These are phyloP conservation scores for Azolla pinnata DNA, from an alignment of 75 land plant species.

Conservation along the genomic window DNA sequence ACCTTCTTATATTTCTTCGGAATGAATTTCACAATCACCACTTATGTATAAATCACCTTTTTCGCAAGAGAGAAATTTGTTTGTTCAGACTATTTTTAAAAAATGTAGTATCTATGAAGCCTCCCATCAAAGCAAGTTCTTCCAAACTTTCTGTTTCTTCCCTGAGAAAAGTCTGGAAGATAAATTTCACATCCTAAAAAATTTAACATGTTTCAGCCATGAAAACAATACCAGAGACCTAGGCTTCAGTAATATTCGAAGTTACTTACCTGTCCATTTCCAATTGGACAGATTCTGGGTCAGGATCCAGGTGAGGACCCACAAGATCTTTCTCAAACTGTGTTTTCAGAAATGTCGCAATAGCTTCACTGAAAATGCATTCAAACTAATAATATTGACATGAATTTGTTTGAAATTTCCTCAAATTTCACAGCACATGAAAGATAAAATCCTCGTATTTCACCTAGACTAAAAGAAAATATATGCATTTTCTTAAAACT, in stretches of 20 bases:
- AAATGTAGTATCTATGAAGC: constrained; percentile 63
- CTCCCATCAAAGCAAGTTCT: constrained; percentile 71
- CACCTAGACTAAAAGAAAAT: no score
- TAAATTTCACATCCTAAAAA: neutral
- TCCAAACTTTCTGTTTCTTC: constrained; percentile 44
- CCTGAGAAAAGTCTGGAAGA: constrained; percentile 18
- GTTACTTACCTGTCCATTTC: constrained; percentile 47
- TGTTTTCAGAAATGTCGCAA: constrained; percentile 66
- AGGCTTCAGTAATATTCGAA: neutral
- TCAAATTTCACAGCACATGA: no score
- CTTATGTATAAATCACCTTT: no score
- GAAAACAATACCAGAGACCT: no score
- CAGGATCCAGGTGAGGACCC: constrained; percentile 43
- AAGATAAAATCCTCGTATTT: no score
- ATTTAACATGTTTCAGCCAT: neutral
- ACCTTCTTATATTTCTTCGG: no score
- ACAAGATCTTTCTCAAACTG: constrained; percentile 74
- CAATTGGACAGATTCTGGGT: constrained; percentile 12
- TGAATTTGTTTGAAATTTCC: no score
- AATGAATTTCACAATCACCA: no score
- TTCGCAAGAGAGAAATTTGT: constrained; percentile 51
- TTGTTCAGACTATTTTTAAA: constrained; percentile 51
- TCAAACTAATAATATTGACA: no score
- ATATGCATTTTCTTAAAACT: no score
- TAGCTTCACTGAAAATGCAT: constrained; percentile 50